Conservation (phyloP, 2,329 filamentous ascomycete species). For the Sclerotinia minor region DNA sequence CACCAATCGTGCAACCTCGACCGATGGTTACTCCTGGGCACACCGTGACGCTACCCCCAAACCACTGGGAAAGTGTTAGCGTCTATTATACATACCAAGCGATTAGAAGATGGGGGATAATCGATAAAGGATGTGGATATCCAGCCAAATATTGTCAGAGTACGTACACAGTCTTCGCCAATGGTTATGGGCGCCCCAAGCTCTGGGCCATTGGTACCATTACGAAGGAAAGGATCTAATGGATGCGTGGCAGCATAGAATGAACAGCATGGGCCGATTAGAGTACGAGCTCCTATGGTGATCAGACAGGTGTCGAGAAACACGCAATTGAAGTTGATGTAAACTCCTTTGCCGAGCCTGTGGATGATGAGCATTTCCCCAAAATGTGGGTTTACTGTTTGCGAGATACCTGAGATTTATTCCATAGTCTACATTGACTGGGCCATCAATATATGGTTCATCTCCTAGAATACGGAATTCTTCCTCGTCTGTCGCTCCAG, state of each 20-base stretch:
- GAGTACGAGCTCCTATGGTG: conserved; percentile 71
- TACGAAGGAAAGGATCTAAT: conserved; percentile 69
- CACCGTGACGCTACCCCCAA: conserved; percentile 70
- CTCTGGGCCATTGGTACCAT: conserved; percentile 76
- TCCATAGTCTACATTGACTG: conserved; percentile 75
- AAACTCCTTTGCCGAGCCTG: conserved; percentile 67
- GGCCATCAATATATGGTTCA: conserved; percentile 68
- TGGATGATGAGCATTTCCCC: conserved; percentile 20
- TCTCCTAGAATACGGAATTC: conserved; percentile 65
- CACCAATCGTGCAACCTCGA: conserved; percentile 70
- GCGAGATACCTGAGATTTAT: conserved; percentile 61
- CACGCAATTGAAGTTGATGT: conserved; percentile 72
- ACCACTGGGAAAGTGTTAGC: conserved; percentile 50
- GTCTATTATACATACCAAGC: background rate
- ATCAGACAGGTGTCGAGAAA: conserved; percentile 77
- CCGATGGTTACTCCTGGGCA: conserved; percentile 79
- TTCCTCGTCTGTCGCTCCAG: conserved; percentile 55
- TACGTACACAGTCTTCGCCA: conserved; percentile 65
- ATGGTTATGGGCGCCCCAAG: conserved; percentile 70
- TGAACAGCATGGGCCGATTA: conserved; percentile 76
- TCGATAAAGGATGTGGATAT: background rate
- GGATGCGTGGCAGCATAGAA: conserved; percentile 78
- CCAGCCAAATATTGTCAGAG: background rate
- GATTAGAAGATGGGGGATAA: background rate
- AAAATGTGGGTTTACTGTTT: conserved; percentile 8